phyloP scores from a whole-genome alignment of 306 rosid species.

The Ormosia emarginata region DNA sequence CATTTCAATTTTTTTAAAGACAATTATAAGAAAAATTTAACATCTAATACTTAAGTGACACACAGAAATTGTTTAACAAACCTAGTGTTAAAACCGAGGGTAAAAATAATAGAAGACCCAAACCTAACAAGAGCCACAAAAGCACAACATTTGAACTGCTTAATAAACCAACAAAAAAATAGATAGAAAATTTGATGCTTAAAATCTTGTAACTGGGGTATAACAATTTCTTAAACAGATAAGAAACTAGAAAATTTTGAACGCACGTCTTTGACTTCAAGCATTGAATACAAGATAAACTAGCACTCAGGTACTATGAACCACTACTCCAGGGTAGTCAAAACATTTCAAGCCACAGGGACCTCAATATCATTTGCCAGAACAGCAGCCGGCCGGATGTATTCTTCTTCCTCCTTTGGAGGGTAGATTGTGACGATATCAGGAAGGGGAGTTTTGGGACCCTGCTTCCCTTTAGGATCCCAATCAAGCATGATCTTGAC shows the following conservation, averaged over 20 bases:
- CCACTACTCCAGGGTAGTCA: neutral
- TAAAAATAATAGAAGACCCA: too few species aligned
- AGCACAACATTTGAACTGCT: too few species aligned
- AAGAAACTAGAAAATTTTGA: neutral
- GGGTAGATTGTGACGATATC: constrained; percentile 60
- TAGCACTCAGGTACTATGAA: neutral
- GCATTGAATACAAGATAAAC: neutral
- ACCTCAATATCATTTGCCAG: constrained; percentile 40
- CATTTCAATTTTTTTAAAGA: too few species aligned
- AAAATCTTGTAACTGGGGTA: neutral
- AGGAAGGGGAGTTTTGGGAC: constrained; percentile 50
- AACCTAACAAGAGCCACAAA: too few species aligned
- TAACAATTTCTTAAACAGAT: neutral
- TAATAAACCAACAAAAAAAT: too few species aligned
- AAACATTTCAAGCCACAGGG: constrained; percentile 21
- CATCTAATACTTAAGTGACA: too few species aligned
- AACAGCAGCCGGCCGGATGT: constrained; percentile 29
- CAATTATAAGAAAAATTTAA: too few species aligned
- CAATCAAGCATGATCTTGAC: constrained; percentile 65
- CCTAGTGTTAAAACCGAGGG: too few species aligned
- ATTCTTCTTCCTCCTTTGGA: constrained; percentile 63
- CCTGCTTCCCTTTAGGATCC: constrained; percentile 63
- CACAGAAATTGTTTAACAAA: too few species aligned
- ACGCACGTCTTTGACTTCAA: neutral
- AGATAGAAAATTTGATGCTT: neutral